Base-by-base conservation (phyloP, 225 moss, liverwort and hornwort species). In the Marchantia polymorpha region DNA sequence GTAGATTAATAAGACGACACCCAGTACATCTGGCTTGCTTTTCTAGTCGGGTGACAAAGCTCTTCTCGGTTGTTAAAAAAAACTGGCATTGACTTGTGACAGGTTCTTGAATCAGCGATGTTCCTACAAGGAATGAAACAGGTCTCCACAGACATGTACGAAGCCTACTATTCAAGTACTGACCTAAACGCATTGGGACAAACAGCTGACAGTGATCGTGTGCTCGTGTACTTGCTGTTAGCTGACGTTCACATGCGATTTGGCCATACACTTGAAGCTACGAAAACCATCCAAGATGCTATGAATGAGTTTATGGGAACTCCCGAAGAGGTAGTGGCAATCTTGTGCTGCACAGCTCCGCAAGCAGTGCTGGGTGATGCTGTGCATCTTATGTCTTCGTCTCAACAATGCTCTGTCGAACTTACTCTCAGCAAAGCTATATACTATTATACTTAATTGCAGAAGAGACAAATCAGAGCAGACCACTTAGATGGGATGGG, bases 281-380 rank as follows among this genome's bases (percentile, higher is more conserved):
- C 83, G 66, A 92, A 89, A 84, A 88, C 79, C 30, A 70, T 94
- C 48, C 91, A 94, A 29, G 94, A 94, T 86, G 94, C 92, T 51
- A 87, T 89, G 87, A 83, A 82, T 47, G 55, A 75, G 51, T 92
- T 91, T 78, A 75, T 71, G 68, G 92, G 92, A 81, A 91, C 77
- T 71, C 92, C 91, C 26, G 89, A 92, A 69, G 90, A 94, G 89
- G 94, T 92, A 80, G 69, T 46, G 49, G 3, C 8, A 54, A 17
- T 31, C 47, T n/a, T 30, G 9, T 64, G 6, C 30, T 46, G 31
- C 53, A 25, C 27, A 22, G n/a, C 12, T 0, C 10, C 26, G 11
- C 26, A 52, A 3, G 27, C 39, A 54, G 0, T 73, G 25, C 53
- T 26, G 12, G 73, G 46, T 12, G 56, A 6, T 56, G 56, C 56